These are phyloP conservation scores for Rutstroemia sp. DNA, from an alignment of 2,329 filamentous ascomycete species.

Conservation along the genomic window DNA sequence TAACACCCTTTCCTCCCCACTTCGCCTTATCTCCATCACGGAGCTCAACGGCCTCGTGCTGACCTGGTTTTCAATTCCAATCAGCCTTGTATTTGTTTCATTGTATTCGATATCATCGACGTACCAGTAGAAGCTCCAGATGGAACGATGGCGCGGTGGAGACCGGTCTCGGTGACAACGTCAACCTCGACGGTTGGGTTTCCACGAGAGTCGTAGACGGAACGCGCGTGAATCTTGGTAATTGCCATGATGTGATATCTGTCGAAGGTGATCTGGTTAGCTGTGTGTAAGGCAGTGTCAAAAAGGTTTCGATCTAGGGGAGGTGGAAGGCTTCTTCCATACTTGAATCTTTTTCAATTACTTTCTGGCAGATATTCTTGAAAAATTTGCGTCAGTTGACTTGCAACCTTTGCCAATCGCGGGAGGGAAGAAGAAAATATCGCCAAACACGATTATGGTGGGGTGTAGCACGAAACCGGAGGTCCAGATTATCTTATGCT, in stretches of 20 bases:
- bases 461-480: slow-evolving; percentile 17
- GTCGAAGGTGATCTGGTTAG: slow-evolving; percentile 16
- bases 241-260: slow-evolving; percentile 66
- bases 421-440: slow-evolving; percentile 15
- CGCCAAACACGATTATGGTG: slow-evolving; percentile 12
- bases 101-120: slow-evolving; percentile 30
- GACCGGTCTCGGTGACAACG: slow-evolving; percentile 89
- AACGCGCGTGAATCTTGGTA: slow-evolving; percentile 84
- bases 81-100: slow-evolving; percentile 16
- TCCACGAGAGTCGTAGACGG: slow-evolving; percentile 95
- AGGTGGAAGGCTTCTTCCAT: background rate
- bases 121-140: slow-evolving; percentile 91
- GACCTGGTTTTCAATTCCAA: slow-evolving; percentile 44
- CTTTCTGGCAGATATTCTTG: slow-evolving; percentile 6
- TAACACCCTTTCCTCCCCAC: slow-evolving; percentile 82
- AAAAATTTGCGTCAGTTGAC: slow-evolving; percentile 18
- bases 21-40: slow-evolving; percentile 83
- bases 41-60: slow-evolving; percentile 87
- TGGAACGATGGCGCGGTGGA: slow-evolving; percentile 95
- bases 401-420: slow-evolving; percentile 10
- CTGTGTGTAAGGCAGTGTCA: background rate
- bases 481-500: slow-evolving; percentile 5
- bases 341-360: slow-evolving; percentile 15
- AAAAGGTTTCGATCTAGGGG: background rate
- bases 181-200: slow-evolving; percentile 99